Evolutionary conservation across 306 rosid genomes (phyloP), one percentile per base, ranked within the genome.

Genomic region (Sicyos edulis): DNA sequence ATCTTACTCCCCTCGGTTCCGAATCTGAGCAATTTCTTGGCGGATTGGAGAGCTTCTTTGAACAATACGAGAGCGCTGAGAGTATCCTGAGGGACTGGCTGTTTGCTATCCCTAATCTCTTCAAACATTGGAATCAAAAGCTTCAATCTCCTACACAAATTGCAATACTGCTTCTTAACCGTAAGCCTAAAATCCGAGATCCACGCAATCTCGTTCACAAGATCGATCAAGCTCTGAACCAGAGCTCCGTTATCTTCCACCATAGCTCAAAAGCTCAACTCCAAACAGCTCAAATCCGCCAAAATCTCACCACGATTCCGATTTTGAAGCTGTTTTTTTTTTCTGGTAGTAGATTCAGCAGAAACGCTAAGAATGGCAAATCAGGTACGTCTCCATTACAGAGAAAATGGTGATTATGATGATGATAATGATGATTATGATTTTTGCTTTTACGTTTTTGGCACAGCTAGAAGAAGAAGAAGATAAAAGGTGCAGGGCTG

Each of bases 101-200:
- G 80, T 24, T 81, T 82, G 50, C 77, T 77, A 66, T 95, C 97
- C 73, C 92, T 77, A 79, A 93, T 89, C 84, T 91, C 99, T 76
- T 95, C 96, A 60, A 95, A 91, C 92, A 95, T 80, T 62, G 99
- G 99, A 6, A 78, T 87, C 75, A 95, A 72, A 9, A 95, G 91
- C 85, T 95, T 95, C 83, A 95, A 26, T 82, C 99, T 81, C 77
- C 99, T 76, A 2, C 92, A 88, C 76, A 95, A 73, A 85, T 95
- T 95, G 49, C 95, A 89, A 69, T 86, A 95, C 77, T 91, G 96
- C 76, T 87, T 95, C 92, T 95, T 95, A 51, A 95, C 89, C 73
- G 85, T 64, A 63, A 78, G 83, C 57, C 90, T 79, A 85, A 82
- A 95, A 50, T 95, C 96, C 8, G 95, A 88, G 88, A 95, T 91